phyloP scores from a whole-genome alignment of 2,329 filamentous ascomycete genomes.

The Penicillium aurantiogriseum region DNA sequence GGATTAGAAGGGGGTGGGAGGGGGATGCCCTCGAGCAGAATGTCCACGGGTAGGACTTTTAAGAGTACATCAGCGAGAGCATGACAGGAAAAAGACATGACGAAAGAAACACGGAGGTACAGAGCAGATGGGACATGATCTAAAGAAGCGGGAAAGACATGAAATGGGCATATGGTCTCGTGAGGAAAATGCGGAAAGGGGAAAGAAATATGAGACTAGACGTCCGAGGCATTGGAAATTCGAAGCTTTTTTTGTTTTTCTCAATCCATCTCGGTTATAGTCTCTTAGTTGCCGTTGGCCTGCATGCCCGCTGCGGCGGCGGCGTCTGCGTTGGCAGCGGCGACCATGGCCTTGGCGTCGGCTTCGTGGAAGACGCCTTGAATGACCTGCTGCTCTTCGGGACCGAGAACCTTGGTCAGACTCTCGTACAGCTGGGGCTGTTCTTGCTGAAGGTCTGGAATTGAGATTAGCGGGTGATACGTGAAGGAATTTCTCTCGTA shows the following conservation, averaged over 20 bases:
- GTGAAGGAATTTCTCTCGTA: background rate
- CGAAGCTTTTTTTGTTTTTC: conserved; percentile 4
- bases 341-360: conserved; percentile 51
- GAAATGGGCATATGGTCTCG: conserved; percentile 32
- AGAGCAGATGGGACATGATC: conserved; percentile 26
- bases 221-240: conserved; percentile 4
- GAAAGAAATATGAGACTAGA: conserved; percentile 13
- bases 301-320: conserved; percentile 36
- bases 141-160: conserved; percentile 27
- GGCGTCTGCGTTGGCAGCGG: conserved; percentile 40
- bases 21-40: conserved; percentile 5
- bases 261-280: conserved; percentile 10
- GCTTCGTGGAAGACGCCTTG: conserved; percentile 75
- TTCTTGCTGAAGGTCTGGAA: conserved; percentile 77
- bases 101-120: conserved; percentile 10
- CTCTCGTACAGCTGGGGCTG: conserved; percentile 85
- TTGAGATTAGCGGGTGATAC: conserved; percentile 30
- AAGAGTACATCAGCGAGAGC: conserved; percentile 25
- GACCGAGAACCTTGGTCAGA: conserved; percentile 73
- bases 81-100: conserved; percentile 16
- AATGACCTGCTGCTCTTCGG: conserved; percentile 78
- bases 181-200: conserved; percentile 17
- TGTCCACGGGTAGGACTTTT: conserved; percentile 22
- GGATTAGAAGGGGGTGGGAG: conserved; percentile 16
- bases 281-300: conserved; percentile 37